Conservation (phyloP, 805 yeast genomes). For the Myxozyma vanderwaltii region DNA sequence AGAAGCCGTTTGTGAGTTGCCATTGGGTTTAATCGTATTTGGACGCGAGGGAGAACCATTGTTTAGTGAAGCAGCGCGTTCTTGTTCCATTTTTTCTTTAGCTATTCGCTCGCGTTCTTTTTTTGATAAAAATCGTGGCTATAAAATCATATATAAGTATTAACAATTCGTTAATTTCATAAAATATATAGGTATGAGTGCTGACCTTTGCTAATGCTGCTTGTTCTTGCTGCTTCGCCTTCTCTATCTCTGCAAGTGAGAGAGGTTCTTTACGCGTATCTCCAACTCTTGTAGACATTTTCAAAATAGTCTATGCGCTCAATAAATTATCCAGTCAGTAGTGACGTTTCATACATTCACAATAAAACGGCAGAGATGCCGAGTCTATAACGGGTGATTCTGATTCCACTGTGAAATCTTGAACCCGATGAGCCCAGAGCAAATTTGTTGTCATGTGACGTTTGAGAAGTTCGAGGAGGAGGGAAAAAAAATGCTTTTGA, state of each 20-base stretch:
- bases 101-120: constrained; percentile 48
- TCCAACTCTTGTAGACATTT: background rate
- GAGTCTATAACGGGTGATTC: no score
- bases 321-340: no score
- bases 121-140: constrained; percentile 52
- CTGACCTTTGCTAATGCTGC: constrained; percentile 29
- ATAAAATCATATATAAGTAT: background rate
- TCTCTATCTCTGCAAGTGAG: constrained; percentile 41
- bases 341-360: no score
- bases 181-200: no score
- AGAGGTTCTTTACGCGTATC: constrained; percentile 34
- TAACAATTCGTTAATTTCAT: no score
- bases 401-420: no score
- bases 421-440: no score
- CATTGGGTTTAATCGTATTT: background rate
- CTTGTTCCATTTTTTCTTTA: constrained; percentile 31
- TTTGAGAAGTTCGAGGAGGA: no score
- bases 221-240: constrained; percentile 33
- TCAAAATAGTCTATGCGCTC: background rate
- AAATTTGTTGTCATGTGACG: no score
- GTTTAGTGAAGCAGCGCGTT: background rate
- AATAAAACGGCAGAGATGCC: no score
- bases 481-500: no score
- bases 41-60: background rate
- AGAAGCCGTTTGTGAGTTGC: background rate